phyloP scores from a whole-genome alignment of 176 grass and related monocot genomes.

The Tuctoria greenei region DNA sequence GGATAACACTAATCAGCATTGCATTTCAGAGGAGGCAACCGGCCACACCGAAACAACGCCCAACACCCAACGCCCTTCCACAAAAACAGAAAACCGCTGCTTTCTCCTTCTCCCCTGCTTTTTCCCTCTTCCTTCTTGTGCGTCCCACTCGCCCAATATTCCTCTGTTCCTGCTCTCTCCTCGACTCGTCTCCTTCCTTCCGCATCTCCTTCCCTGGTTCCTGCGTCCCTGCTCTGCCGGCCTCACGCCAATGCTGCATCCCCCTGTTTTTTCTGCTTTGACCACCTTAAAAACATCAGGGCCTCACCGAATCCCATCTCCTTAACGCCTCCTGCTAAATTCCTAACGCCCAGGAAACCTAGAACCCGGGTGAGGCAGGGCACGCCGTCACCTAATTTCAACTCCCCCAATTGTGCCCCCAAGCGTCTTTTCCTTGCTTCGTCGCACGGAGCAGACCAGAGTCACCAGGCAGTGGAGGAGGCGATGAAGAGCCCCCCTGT shows the following conservation, averaged over 20 bases:
- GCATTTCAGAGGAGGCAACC: not conserved
- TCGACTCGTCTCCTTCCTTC: slow-evolving; percentile 34
- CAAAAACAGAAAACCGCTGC: slow-evolving; percentile 33
- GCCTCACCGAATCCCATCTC: slow-evolving; percentile 22
- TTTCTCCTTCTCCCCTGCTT: slow-evolving; percentile 10
- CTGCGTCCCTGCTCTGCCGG: not conserved
- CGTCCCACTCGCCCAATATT: slow-evolving; percentile 36
- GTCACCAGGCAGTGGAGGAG: not conserved
- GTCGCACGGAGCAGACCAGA: not conserved
- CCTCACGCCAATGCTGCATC: slow-evolving; percentile 35
- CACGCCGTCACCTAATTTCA: slow-evolving; percentile 27
- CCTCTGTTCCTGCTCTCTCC: not conserved
- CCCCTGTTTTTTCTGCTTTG: slow-evolving; percentile 44
- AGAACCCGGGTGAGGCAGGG: not conserved
- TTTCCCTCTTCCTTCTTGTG: not conserved
- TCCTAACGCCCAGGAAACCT: not conserved
- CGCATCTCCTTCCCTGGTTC: not conserved
- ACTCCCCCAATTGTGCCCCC: not conserved
- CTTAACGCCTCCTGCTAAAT: slow-evolving; percentile 20
- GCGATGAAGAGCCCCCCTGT: slow-evolving; percentile 49
- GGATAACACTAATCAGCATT: not conserved
- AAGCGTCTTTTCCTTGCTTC: slow-evolving; percentile 4
- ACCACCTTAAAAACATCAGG: slow-evolving; percentile 36
- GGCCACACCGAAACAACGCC: slow-evolving; percentile 24
- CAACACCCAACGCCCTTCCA: not conserved